Evolutionary conservation across 352 stramenopile species (phyloP).

Genomic region (Pythium brachiatum): DNA sequence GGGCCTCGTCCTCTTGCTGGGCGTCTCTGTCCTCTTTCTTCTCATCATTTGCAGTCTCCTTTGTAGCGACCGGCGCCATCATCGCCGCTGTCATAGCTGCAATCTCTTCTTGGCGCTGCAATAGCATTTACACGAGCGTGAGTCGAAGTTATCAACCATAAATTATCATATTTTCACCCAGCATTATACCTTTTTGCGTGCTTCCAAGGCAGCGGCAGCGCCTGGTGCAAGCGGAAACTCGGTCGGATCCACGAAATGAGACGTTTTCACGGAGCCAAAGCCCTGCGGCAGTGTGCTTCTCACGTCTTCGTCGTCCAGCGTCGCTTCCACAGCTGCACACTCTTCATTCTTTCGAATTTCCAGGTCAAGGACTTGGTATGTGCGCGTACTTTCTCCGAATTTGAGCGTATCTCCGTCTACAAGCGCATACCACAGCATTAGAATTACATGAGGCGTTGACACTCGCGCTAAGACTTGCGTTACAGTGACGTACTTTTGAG

Average conservation of each 20-base stretch:
- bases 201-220: slow-evolving; percentile 5
- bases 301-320: slow-evolving; percentile 20
- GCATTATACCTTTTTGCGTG: slow-evolving; percentile 35
- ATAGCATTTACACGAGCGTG: neutral
- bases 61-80: slow-evolving; percentile 36
- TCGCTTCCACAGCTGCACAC: neutral
- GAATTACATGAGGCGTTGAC: neutral
- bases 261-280: slow-evolving; percentile 33
- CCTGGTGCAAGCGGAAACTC: neutral
- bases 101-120: slow-evolving; percentile 65
- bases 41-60: neutral
- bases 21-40: neutral
- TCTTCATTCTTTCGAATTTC: neutral
- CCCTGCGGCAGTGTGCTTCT: slow-evolving; percentile 39
- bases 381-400: slow-evolving; percentile 64
- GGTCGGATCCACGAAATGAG: neutral
- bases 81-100: slow-evolving; percentile 73
- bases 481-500: slow-evolving; percentile 32
- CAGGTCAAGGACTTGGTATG: slow-evolving; percentile 46
- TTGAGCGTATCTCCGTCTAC: slow-evolving; percentile 49
- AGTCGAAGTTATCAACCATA: neutral
- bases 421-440: slow-evolving; percentile 4
- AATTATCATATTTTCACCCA: neutral
- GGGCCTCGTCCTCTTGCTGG: neutral
- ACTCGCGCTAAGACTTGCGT: neutral